Conservation (phyloP, 495 filamentous ascomycete species). For the Podospora conica region DNA sequence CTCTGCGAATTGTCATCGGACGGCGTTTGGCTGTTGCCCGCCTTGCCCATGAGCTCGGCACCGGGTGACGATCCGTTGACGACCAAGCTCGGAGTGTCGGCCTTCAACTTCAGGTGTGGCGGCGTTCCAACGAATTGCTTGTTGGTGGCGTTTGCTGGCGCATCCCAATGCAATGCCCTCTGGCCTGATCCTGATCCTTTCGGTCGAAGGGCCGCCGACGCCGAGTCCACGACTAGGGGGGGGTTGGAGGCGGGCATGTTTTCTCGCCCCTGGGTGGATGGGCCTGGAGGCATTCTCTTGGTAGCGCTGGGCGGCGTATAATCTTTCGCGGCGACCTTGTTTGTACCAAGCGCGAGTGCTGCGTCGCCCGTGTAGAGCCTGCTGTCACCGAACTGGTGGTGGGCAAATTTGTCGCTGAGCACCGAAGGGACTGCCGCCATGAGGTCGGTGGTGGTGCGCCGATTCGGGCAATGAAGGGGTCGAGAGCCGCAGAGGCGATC, state of each 20-base stretch:
- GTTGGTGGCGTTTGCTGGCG: not conserved
- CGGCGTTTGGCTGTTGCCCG: conserved; percentile 34
- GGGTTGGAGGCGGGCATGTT: not conserved
- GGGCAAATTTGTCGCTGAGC: conserved; percentile 32
- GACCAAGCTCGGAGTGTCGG: conserved; percentile 40
- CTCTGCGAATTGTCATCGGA: conserved; percentile 46
- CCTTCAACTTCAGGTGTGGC: conserved; percentile 32
- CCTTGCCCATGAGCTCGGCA: conserved; percentile 28
- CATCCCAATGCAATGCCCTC: not conserved
- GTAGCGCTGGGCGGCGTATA: not conserved
- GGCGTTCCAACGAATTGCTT: conserved; percentile 35
- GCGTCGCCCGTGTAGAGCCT: not conserved
- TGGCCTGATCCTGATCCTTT: not conserved
- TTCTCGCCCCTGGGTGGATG: not conserved
- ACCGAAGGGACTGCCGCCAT: conserved; percentile 33
- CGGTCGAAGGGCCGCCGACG: not conserved
- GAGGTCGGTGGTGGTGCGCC: not conserved
- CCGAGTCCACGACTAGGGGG: not conserved
- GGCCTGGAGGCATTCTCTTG: not conserved
- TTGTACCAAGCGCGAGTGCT: not conserved
- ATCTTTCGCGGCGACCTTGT: not conserved
- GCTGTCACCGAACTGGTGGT: not conserved
- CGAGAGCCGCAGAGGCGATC: not conserved
- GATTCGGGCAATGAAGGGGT: not conserved
- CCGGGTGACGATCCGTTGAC: conserved; percentile 42